Evolutionary conservation across 2,329 filamentous ascomycete species (phyloP), one percentile per base, ranked within the genome.

Genomic region (Pseudocercospora fijiensis): DNA sequence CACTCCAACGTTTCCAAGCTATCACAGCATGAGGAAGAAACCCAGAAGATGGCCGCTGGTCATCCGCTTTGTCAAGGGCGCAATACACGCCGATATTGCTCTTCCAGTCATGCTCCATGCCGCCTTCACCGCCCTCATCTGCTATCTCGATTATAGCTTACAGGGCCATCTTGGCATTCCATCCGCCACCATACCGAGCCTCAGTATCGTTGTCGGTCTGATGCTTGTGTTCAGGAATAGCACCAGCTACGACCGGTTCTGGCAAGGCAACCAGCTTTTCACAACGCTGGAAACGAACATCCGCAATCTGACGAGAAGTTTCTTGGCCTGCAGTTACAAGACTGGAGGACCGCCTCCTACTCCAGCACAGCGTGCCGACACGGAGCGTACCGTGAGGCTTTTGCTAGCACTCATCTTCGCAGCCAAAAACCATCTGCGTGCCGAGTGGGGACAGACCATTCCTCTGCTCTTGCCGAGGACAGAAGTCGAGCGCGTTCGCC

Each of bases 171-270:
- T 88, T 33, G 82, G 80, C 43, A 79, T 88, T 37, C 86, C 86
- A 8, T 80, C 80, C 55, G 84, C 79, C 67, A 87, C 88, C 66
- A 85, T 88, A 51, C 86, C 86, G 1, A 85, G 82, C 13, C 77
- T 89, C 1, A 86, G 83, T 33, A 89, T 89, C 61, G 86, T 89
- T 57, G 86, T 89, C 2, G 86, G 86, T 70, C 74, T 89, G 45
- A 88, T 89, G 82, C 84, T 89, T 33, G 86, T 89, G 27, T 88
- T 89, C 77, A 82, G 86, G 41, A 88, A 89, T 69, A 81, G 83
- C 67, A 88, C 86, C 2, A 84, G 81, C 59, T 88, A 88, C 76
- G 86, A 87, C 69, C 80, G 86, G 1, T 88, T 88, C 77, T 88
- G 86, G 86, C 73, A 74, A 55, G 75, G 75, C 7, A 76, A 75